Percentiles rank a stretch among this genome's conserved stretches.
These are phyloP conservation scores for Hyphopichia buzzinii DNA, from an alignment of 1,139 yeast genomes.

Conservation along the genomic window DNA sequence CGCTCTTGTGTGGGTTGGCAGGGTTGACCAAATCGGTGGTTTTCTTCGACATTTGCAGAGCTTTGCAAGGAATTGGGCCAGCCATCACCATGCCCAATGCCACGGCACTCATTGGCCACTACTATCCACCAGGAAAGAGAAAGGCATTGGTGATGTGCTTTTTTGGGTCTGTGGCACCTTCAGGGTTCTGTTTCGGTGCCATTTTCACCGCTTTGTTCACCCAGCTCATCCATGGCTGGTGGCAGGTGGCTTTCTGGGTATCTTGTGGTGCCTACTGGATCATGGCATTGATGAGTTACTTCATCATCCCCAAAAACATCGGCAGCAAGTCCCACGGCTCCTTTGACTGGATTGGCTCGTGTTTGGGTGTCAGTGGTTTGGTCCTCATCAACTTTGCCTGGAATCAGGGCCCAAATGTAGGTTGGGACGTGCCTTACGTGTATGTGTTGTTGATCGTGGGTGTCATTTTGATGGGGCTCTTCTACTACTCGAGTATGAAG, in stretches of 20 bases:
- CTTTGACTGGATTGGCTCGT: slow-evolving; percentile 50
- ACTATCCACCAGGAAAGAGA: slow-evolving; percentile 44
- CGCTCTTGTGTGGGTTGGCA: slow-evolving; percentile 51
- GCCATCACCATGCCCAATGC: slow-evolving; percentile 59
- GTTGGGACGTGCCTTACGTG: slow-evolving; percentile 52
- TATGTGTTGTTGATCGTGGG: slow-evolving; percentile 53
- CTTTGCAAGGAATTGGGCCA: slow-evolving; percentile 60
- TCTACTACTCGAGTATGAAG: slow-evolving; percentile 32
- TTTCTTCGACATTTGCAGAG: slow-evolving; percentile 52
- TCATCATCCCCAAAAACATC: slow-evolving; percentile 43
- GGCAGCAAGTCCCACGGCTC: slow-evolving; percentile 18
- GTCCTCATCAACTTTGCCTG: slow-evolving; percentile 54
- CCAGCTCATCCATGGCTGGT: slow-evolving; percentile 30
- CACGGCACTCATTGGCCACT: slow-evolving; percentile 52
- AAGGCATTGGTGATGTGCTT: slow-evolving; percentile 44
- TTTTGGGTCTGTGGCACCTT: slow-evolving; percentile 61
- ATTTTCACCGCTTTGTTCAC: slow-evolving; percentile 45
- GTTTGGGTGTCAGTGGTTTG: slow-evolving; percentile 47
- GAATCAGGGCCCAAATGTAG: slow-evolving; percentile 63
- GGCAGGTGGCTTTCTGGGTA: slow-evolving; percentile 60
- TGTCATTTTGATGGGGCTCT: slow-evolving; percentile 29
- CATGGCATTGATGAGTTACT: slow-evolving; percentile 28
- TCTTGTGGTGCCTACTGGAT: slow-evolving; percentile 36
- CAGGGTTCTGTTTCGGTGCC: slow-evolving; percentile 53
- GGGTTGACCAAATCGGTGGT: slow-evolving; percentile 37